Evolutionary conservation across 192 early-diverging fungal genomes (phyloP).

Genomic region (Umbelopsis vinacea): DNA sequence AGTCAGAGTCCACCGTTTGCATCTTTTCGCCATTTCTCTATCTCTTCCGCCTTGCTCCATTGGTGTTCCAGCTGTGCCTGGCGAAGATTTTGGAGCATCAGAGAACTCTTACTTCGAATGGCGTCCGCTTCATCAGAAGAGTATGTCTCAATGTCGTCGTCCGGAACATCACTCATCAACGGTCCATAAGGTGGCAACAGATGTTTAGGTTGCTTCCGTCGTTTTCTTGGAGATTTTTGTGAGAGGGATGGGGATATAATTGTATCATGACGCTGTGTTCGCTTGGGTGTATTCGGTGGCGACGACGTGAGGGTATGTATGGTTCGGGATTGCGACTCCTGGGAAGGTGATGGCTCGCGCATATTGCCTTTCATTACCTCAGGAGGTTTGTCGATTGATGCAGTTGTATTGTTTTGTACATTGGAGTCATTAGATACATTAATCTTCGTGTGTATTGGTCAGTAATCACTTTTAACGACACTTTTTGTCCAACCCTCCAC

Average conservation of each 20-base stretch:
- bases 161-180: neutral
- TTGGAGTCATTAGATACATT: too few relatives aligned
- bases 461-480: too few relatives aligned
- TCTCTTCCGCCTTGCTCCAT: neutral
- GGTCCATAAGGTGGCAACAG: neutral
- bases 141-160: constrained; percentile 8
- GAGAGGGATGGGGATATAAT: neutral
- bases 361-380: too few relatives aligned
- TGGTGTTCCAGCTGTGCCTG: neutral
- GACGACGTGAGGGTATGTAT: neutral
- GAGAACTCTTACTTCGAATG: neutral
- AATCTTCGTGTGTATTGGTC: too few relatives aligned
- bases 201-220: neutral
- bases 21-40: constrained; percentile 9
- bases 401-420: too few relatives aligned
- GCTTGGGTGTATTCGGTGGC: neutral
- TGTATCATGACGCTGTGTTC: neutral
- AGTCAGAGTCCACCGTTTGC: neutral
- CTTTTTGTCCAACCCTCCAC: too few relatives aligned
- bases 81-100: neutral
- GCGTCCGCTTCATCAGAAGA: constrained; percentile 10
- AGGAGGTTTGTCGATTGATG: too few relatives aligned
- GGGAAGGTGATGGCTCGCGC: too few relatives aligned
- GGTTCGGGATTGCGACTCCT: neutral
- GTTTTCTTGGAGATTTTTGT: neutral